These are phyloP conservation scores for Anisogramma anomala DNA, from an alignment of 2,329 filamentous ascomycete genomes.

Conservation along the genomic window DNA sequence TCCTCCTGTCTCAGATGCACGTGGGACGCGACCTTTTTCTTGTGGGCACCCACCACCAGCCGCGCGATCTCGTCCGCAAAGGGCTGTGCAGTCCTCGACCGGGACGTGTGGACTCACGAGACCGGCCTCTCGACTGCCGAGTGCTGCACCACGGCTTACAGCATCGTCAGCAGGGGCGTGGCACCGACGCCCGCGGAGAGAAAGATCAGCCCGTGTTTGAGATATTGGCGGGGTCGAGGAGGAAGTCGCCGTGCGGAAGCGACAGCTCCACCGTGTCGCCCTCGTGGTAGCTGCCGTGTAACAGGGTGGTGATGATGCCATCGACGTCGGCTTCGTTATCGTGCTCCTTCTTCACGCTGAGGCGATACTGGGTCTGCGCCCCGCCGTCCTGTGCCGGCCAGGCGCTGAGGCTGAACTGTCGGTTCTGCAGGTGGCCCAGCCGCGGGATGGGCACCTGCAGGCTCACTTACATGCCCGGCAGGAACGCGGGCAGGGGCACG, in stretches of 20 bases:
- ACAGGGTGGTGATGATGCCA: constrained; percentile 41
- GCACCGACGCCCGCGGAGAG: constrained; percentile 59
- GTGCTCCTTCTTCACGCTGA: constrained; percentile 59
- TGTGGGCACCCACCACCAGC: constrained; percentile 30
- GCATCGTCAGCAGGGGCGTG: constrained; percentile 54
- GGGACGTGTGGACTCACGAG: constrained; percentile 52
- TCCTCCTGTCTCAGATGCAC: constrained; percentile 48
- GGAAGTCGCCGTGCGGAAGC: constrained; percentile 50
- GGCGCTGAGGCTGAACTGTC: constrained; percentile 67
- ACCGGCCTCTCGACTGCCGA: constrained; percentile 33
- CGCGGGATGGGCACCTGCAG: constrained; percentile 50
- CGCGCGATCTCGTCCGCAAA: constrained; percentile 40
- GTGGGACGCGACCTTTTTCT: constrained; percentile 32
- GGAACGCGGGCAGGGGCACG: constrained; percentile 43
- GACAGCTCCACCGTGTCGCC: constrained; percentile 45
- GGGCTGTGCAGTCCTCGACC: constrained; percentile 37
- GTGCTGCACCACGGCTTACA: constrained; percentile 38
- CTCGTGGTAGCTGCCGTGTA: constrained; percentile 36
- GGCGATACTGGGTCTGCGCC: constrained; percentile 59
- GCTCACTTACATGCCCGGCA: constrained; percentile 64
- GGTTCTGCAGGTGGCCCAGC: constrained; percentile 53
- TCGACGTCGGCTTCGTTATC: constrained; percentile 26
- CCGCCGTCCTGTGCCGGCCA: constrained; percentile 33
- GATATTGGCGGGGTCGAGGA: constrained; percentile 36
- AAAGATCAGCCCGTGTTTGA: constrained; percentile 41